Conservation (phyloP, 2,329 filamentous ascomycete species). For the Phyllosticta citriasiana region DNA sequence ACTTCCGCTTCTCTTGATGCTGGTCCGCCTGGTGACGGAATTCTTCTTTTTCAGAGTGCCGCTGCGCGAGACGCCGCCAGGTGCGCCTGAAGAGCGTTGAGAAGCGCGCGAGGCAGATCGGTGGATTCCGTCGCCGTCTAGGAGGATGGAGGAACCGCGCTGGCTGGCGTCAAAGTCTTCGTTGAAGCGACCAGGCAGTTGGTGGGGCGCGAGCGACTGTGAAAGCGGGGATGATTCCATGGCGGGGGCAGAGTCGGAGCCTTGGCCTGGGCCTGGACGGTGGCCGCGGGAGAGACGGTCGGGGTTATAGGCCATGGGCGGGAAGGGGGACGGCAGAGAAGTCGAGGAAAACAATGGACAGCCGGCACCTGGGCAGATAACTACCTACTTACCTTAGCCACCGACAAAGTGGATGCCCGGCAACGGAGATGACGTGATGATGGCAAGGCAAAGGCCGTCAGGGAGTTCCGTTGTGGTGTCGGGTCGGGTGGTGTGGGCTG, state of each 20-base stretch:
- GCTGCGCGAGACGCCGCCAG: constrained; percentile 42
- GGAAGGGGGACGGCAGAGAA: not conserved
- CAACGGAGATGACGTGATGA: not conserved
- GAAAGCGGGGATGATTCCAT: constrained; percentile 25
- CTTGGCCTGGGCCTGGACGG: not conserved
- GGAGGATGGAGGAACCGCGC: constrained; percentile 53
- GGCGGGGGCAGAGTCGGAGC: not conserved
- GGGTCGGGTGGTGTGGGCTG: not conserved
- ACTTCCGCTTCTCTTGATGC: constrained; percentile 70
- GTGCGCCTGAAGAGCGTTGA: constrained; percentile 30
- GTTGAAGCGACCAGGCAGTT: constrained; percentile 46
- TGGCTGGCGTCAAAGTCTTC: constrained; percentile 64
- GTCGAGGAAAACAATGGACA: not conserved
- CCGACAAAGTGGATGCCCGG: not conserved
- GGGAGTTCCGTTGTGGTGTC: not conserved
- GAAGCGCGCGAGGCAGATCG: constrained; percentile 52
- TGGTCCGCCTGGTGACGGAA: constrained; percentile 63
- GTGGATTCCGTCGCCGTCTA: constrained; percentile 41
- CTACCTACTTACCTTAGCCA: not conserved
- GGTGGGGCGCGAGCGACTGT: constrained; percentile 21
- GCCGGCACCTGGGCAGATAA: not conserved
- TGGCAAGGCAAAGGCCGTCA: not conserved
- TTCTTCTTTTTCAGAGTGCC: constrained; percentile 85
- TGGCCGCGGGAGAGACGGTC: not conserved
- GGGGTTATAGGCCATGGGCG: not conserved